A percentile compares a stretch with the other conserved stretches of the same genome.
These are phyloP conservation scores for Mortierella sp. DNA, from an alignment of 371 early-diverging fungal species.

Conservation along the genomic window DNA sequence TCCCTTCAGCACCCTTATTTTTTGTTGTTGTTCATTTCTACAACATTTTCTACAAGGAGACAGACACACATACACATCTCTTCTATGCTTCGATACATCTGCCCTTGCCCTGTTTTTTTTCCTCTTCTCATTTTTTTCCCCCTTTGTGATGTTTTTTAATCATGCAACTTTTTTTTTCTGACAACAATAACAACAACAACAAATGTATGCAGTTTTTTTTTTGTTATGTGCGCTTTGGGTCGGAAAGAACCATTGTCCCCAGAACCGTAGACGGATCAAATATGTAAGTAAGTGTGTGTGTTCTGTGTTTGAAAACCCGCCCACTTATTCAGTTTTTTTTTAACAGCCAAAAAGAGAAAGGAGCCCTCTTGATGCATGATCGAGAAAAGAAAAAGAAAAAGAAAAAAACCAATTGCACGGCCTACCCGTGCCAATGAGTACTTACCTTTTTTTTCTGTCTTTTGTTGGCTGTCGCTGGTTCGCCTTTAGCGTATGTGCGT, in stretches of 20 bases:
- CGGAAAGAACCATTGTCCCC: background rate
- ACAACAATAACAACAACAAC: background rate
- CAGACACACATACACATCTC: background rate
- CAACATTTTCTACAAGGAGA: background rate
- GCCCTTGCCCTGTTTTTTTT: background rate
- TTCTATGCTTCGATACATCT: background rate
- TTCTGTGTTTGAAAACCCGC: background rate
- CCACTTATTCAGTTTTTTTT: background rate
- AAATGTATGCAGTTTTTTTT: constrained; percentile 2
- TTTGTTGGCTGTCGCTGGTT: background rate
- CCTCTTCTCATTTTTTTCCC: background rate
- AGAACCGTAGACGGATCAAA: background rate
- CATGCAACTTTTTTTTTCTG: background rate
- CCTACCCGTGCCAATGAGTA: background rate
- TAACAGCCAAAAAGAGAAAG: background rate
- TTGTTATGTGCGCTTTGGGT: background rate
- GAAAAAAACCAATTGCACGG: background rate
- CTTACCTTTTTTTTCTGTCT: background rate
- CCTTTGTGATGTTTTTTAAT: background rate
- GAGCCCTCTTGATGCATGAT: constrained; percentile 1
- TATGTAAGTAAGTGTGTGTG: background rate
- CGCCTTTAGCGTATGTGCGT: background rate
- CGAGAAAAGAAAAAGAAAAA: background rate
- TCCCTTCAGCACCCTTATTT: background rate
- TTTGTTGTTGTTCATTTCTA: background rate